phyloP scores from a whole-genome alignment of 2,329 filamentous ascomycete species.

The Tolypocladium capitatum region DNA sequence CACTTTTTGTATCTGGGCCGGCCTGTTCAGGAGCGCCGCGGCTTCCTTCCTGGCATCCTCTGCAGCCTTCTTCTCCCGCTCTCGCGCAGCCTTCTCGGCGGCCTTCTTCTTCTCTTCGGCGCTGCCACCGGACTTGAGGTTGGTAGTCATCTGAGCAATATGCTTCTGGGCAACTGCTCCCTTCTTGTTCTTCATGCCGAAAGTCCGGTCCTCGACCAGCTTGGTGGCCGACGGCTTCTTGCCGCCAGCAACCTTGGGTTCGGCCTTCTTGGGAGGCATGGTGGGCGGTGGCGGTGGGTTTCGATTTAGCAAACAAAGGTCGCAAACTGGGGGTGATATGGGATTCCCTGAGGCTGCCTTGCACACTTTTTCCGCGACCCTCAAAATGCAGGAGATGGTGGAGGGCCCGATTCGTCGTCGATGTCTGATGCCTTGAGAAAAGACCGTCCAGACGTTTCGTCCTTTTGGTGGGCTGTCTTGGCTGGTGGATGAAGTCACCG shows the following conservation, averaged over 20 bases:
- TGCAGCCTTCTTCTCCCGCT: constrained; percentile 82
- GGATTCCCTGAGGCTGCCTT: background rate
- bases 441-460: constrained; percentile 3
- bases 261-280: constrained; percentile 61
- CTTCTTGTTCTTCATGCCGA: constrained; percentile 99
- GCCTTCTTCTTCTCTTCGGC: constrained; percentile 75
- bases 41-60: constrained; percentile 73
- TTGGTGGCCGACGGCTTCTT: constrained; percentile 47
- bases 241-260: constrained; percentile 32
- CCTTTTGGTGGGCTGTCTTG: constrained; percentile 8
- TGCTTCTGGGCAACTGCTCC: constrained; percentile 79
- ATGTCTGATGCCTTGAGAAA: constrained; percentile 5
- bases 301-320: background rate
- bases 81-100: constrained; percentile 52
- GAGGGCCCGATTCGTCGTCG: background rate
- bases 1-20: constrained; percentile 92
- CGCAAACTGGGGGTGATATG: background rate
- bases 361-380: background rate
- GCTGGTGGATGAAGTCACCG: constrained; percentile 13
- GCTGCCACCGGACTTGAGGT: constrained; percentile 60
- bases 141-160: constrained; percentile 70
- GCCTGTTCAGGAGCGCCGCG: constrained; percentile 74
- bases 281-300: constrained; percentile 23
- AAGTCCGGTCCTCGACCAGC: constrained; percentile 83
- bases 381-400: background rate